Evolutionary conservation across 106 monocot genomes (phyloP), one percentile per base, ranked within the genome.

Genomic region (Triglochin maritima): DNA sequence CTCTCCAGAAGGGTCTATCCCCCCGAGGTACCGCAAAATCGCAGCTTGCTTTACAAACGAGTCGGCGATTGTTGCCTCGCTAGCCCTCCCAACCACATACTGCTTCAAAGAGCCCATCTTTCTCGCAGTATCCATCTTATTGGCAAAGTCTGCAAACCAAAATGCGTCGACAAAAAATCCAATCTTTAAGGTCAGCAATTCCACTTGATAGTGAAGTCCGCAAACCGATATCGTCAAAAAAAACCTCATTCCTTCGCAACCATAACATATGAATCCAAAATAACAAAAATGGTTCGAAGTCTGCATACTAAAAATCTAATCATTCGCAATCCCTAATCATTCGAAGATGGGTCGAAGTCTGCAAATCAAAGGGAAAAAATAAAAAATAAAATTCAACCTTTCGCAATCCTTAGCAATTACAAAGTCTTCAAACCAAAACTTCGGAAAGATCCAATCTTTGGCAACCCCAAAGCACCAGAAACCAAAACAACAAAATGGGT

Each of bases 81-180:
- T 92, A 77, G 83, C 78, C 65, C 91, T 69, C 52, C 96, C 96
- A 10, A 82, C 83, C 50, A 78, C 80, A 53, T 82, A 91, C 60
- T 86, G 68, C 79, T 84, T 98, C 71, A 98, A 81, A 62, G 80
- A 59, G 4, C 91, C 86, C 73, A 92, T 41, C 46, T 62, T 82
- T 80, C 85, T 79, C 17, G 88, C 91, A 73, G 81, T 91, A 10
- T 98, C 88, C 91, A 98, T 91, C 80, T 91, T 83, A 60, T 88
- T 79, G 5, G 96, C 91, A 58, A 91, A 98, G 44, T 98, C 96
- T 98, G 66, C 68, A 59, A 29, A 13, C 29, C 44, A 11, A 29
- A 29, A 29, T 29, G 29, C 1, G 29, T 29, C 29, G 29, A 29
- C 29, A 29, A 29, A 29, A 29, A 29, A 0, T 1, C 29, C 29